A percentile compares a stretch with the other conserved stretches of the same genome.
phyloP scores from a whole-genome alignment of 306 rosid genomes.

The Cucumis cinereus region DNA sequence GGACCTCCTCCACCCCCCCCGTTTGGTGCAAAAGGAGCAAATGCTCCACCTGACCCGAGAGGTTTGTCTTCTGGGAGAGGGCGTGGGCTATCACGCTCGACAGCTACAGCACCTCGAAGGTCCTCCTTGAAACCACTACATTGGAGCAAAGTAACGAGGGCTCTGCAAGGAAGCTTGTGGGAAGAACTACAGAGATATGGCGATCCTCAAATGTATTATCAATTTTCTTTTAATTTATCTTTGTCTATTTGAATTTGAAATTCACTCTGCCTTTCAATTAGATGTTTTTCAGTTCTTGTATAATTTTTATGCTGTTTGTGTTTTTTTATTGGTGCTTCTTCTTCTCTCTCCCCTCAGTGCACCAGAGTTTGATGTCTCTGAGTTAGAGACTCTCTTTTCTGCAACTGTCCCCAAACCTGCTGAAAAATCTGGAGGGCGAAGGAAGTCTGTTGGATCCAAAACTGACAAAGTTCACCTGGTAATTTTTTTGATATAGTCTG shows the following conservation, averaged over 20 bases:
- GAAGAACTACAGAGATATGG: conserved; percentile 86
- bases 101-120: conserved; percentile 38
- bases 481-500: conserved; percentile 16
- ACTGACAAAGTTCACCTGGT: conserved; percentile 83
- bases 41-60: conserved; percentile 28
- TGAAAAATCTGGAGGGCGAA: conserved; percentile 64
- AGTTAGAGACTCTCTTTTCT: conserved; percentile 85
- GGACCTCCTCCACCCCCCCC: conserved; percentile 50
- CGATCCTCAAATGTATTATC: conserved; percentile 64
- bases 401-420: conserved; percentile 78
- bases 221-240: conserved; percentile 1
- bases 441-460: conserved; percentile 76
- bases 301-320: background rate
- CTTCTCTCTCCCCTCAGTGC: conserved; percentile 41
- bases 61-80: conserved; percentile 62
- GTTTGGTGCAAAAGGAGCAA: conserved; percentile 42
- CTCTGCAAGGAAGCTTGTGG: conserved; percentile 95
- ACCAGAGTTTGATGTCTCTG: conserved; percentile 87
- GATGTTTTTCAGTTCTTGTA: background rate
- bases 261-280: background rate
- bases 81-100: conserved; percentile 63
- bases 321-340: background rate
- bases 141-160: conserved; percentile 96
- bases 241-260: background rate
- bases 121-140: conserved; percentile 89